Evolutionary conservation across 164 flowering plant genomes (phyloP).

Genomic region (Vitis riparia): DNA sequence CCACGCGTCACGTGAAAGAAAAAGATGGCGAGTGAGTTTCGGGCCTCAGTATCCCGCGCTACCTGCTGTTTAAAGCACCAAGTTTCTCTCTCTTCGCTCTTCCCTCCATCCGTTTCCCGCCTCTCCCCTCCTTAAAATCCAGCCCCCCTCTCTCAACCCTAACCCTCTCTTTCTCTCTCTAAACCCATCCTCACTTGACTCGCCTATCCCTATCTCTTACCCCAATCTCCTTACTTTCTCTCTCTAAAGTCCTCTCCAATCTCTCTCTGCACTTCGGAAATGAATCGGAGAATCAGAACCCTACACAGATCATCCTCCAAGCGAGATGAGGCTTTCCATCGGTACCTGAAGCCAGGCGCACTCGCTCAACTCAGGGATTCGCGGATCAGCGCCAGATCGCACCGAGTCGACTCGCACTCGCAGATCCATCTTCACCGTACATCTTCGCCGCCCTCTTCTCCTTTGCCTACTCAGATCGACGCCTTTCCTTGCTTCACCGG

Average conservation of each 20-base stretch:
- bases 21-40: too few species aligned
- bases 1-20: too few species aligned
- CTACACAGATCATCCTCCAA: background rate
- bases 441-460: conserved; percentile 6
- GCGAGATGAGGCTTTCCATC: conserved; percentile 11
- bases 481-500: conserved; percentile 19
- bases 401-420: background rate
- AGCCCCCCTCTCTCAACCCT: conserved; percentile 8
- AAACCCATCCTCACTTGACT: conserved; percentile 5
- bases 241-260: background rate
- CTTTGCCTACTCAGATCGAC: background rate
- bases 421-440: conserved; percentile 12
- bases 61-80: too few species aligned
- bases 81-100: background rate
- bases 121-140: too few species aligned
- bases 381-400: conserved; percentile 25
- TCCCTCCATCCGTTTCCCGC: too few species aligned
- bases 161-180: conserved; percentile 7
- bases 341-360: conserved; percentile 27
- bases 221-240: background rate
- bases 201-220: conserved; percentile 1
- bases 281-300: conserved; percentile 9
- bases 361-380: conserved; percentile 31
- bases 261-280: background rate
- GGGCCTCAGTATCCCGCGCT: too few species aligned